Evolutionary conservation across 2,329 filamentous ascomycete genomes (phyloP), one percentile per base, ranked within the genome.

Genomic region (Monosporascus sp.): DNA sequence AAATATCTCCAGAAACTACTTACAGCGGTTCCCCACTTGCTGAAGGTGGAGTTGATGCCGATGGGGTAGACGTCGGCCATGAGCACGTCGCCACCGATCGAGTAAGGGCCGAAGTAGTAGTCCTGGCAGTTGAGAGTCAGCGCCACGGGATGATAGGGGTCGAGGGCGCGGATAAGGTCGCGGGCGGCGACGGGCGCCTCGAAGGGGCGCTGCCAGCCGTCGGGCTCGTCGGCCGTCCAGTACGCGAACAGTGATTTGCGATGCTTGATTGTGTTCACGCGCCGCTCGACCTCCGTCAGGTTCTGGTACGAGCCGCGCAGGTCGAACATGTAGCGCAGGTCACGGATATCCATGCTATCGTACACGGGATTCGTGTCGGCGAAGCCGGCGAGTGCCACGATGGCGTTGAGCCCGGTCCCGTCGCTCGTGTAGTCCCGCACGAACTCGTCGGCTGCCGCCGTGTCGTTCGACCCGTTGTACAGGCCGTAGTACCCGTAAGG

Each of bases 31-130:
- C 74, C 72, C 73, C 80, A 86, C 43, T 76, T 76, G 8, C 75
- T 80, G 58, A 71, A 81, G 3, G 72, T 78, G 5, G 74, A 68
- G 67, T 84, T 82, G 58, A 79, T 78, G 31, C 75, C 79, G 55
- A 86, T 74, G 1, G 82, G 82, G 63, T 86, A 86, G 0, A 76
- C 75, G 60, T 86, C 82, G 31, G 76, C 74, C 72, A 85, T 79
- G 56, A 86, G 67, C 58, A 85, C 78, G 62, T 86, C 82, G 4
- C 79, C 76, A 18, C 78, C 79, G 2, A 68, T 63, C 0, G 76
- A 70, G 69, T 86, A 86, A 14, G 77, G 67, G 2, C 68, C 66
- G 63, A 82, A 86, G 67, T 84, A 77, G 68, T 82, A 85, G 67
- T 86, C 78, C 51, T 77, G 74, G 71, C 83, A 86, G 68, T 85